Conservation (phyloP, 352 stramenopile species). For the Pythium rishiriense region DNA sequence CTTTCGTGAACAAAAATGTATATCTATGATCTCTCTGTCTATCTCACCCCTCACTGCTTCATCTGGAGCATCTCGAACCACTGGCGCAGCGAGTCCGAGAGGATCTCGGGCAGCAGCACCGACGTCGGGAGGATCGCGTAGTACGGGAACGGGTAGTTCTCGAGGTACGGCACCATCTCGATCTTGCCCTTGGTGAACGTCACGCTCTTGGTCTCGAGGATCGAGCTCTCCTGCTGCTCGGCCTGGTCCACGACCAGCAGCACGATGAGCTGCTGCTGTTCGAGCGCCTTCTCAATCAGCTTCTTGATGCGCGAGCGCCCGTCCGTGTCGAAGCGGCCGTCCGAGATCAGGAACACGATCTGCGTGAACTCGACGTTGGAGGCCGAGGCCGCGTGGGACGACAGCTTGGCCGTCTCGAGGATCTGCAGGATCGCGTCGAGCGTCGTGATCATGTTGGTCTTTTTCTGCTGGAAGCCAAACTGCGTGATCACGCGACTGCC, state of each 20-base stretch:
- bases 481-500: constrained; percentile 92
- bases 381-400: constrained; percentile 2
- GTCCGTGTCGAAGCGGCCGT: constrained; percentile 98
- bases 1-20: too few relatives aligned
- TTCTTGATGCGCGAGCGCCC: constrained; percentile 94
- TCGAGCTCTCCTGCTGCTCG: constrained; percentile 85
- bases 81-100: constrained; percentile 99
- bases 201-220: constrained; percentile 98
- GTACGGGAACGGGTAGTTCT: constrained; percentile 99
- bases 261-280: constrained; percentile 98
- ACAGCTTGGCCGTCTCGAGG: constrained; percentile 81
- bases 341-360: constrained; percentile 99
- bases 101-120: constrained; percentile 95
- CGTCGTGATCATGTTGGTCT: constrained; percentile 93
- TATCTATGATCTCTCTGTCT: constrained; percentile 17
- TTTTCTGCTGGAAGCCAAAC: constrained; percentile 60
- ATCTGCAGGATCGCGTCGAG: constrained; percentile 77
- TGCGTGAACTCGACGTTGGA: constrained; percentile 89
- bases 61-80: constrained; percentile 99
- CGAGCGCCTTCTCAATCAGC: constrained; percentile 95
- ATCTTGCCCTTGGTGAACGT: constrained; percentile 96
- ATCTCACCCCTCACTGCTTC: constrained; percentile 34
- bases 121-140: constrained; percentile 98
- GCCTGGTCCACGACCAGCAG: constrained; percentile 97
- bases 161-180: constrained; percentile 97